These are phyloP conservation scores for Xylariaceae sp. DNA, from an alignment of 2,329 filamentous ascomycete genomes.

Conservation along the genomic window DNA sequence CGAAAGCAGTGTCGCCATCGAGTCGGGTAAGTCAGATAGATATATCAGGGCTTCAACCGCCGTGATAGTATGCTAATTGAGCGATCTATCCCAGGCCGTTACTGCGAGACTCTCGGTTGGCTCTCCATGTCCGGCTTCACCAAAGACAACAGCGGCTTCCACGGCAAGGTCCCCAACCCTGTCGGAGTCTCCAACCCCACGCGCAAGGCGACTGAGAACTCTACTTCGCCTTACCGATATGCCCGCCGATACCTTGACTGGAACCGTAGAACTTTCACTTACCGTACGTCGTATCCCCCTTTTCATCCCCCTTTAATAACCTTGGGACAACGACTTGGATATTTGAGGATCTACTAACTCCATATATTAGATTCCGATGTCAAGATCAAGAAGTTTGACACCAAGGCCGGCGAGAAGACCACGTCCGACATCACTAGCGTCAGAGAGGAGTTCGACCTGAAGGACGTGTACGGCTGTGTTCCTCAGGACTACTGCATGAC, in stretches of 20 bases:
- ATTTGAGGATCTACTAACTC: neutral
- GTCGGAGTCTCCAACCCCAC: slow-evolving; percentile 36
- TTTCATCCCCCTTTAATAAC: neutral
- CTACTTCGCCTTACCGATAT: slow-evolving; percentile 40
- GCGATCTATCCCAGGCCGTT: slow-evolving; percentile 41
- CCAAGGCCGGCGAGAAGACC: slow-evolving; percentile 39
- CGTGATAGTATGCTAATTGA: slow-evolving; percentile 1
- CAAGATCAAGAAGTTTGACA: slow-evolving; percentile 48
- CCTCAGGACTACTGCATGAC: slow-evolving; percentile 54
- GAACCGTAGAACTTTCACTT: slow-evolving; percentile 61
- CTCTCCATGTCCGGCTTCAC: slow-evolving; percentile 58
- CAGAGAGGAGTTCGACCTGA: slow-evolving; percentile 51
- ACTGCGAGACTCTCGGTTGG: slow-evolving; percentile 65
- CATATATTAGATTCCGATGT: slow-evolving; percentile 39
- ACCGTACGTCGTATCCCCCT: slow-evolving; percentile 33
- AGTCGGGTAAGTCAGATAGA: slow-evolving; percentile 37
- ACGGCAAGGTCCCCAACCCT: slow-evolving; percentile 33
- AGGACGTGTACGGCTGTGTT: slow-evolving; percentile 53
- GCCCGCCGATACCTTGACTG: slow-evolving; percentile 62
- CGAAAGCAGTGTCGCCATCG: slow-evolving; percentile 54
- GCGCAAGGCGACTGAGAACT: slow-evolving; percentile 37
- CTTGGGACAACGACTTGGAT: neutral
- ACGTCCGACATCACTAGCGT: slow-evolving; percentile 46
- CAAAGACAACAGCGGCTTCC: slow-evolving; percentile 39
- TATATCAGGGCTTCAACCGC: neutral